phyloP scores from a whole-genome alignment of 2,329 filamentous ascomycete species.

The Amauroascus niger region DNA sequence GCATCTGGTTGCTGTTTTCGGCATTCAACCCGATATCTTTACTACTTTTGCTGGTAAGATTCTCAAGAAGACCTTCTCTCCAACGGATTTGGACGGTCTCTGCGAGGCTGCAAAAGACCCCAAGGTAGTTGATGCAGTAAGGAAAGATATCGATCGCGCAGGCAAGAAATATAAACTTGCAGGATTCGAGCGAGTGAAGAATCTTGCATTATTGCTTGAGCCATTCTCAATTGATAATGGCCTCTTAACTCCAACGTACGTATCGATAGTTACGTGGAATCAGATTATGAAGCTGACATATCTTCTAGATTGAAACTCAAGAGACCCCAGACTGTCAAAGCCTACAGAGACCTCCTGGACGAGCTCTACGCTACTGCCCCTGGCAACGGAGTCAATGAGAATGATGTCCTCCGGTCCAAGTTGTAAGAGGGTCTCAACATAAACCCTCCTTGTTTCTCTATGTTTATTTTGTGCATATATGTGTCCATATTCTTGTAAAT shows the following conservation, averaged over 20 bases:
- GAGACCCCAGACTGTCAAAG: slow-evolving; percentile 57
- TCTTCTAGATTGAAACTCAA: slow-evolving; percentile 57
- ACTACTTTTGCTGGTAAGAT: slow-evolving; percentile 70
- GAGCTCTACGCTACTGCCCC: slow-evolving; percentile 50
- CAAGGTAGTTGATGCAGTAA: slow-evolving; percentile 62
- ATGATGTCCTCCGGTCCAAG: slow-evolving; percentile 33
- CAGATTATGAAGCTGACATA: neutral
- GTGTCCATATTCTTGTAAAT: neutral
- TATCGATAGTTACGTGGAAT: slow-evolving; percentile 13
- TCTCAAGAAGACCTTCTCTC: slow-evolving; percentile 55
- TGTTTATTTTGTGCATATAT: slow-evolving; percentile 16
- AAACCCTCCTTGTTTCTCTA: neutral
- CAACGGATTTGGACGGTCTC: slow-evolving; percentile 58
- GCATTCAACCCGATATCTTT: slow-evolving; percentile 75
- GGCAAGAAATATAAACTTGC: slow-evolving; percentile 82
- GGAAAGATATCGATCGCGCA: slow-evolving; percentile 69
- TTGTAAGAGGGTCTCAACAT: slow-evolving; percentile 22
- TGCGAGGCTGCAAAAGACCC: slow-evolving; percentile 57
- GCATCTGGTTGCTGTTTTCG: slow-evolving; percentile 75
- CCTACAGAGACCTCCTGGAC: slow-evolving; percentile 49
- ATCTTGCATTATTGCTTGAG: slow-evolving; percentile 65
- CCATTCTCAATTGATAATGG: slow-evolving; percentile 93
- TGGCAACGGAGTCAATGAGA: slow-evolving; percentile 27
- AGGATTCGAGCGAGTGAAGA: slow-evolving; percentile 74
- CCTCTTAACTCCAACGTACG: slow-evolving; percentile 48